These are phyloP conservation scores for Dryas drummondii DNA, from an alignment of 306 rosid species.

Conservation along the genomic window DNA sequence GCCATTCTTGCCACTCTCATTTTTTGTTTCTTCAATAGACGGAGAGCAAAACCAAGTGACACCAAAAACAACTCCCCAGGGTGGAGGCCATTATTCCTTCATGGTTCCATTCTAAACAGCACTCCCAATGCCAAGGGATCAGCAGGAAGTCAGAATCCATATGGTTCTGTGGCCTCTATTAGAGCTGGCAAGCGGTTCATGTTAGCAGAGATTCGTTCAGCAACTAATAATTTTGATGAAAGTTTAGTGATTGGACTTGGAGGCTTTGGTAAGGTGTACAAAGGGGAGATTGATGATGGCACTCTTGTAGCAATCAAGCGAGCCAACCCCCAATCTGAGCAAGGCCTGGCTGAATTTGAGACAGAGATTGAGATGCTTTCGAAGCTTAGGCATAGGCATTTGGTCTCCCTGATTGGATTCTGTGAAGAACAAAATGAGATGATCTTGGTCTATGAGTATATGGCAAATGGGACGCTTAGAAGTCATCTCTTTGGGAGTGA, in stretches of 20 bases:
- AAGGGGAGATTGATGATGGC: slow-evolving; percentile 78
- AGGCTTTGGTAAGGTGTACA: slow-evolving; percentile 96
- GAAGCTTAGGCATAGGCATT: slow-evolving; percentile 88
- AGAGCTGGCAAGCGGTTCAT: slow-evolving; percentile 73
- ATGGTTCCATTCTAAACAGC: slow-evolving; percentile 50
- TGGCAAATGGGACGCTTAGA: slow-evolving; percentile 94
- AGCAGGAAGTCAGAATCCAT: slow-evolving; percentile 51
- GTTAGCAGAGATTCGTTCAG: slow-evolving; percentile 66
- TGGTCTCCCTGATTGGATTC: slow-evolving; percentile 90
- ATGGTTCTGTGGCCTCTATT: slow-evolving; percentile 42
- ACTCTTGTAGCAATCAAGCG: slow-evolving; percentile 78
- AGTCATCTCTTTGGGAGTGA: slow-evolving; percentile 86
- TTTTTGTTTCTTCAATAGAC: slow-evolving; percentile 48
- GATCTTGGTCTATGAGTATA: slow-evolving; percentile 93
- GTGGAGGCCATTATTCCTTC: slow-evolving; percentile 73
- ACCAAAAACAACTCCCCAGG: slow-evolving; percentile 53
- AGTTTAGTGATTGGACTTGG: slow-evolving; percentile 85
- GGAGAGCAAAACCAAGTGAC: slow-evolving; percentile 42
- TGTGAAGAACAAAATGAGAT: slow-evolving; percentile 92
- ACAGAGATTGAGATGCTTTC: slow-evolving; percentile 99
- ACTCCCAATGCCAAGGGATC: slow-evolving; percentile 53
- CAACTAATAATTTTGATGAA: slow-evolving; percentile 76
- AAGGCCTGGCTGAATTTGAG: slow-evolving; percentile 88
- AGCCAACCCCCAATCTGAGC: slow-evolving; percentile 86
- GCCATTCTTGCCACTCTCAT: slow-evolving; percentile 41